Percentiles rank a stretch among this genome's conserved stretches.
These are phyloP conservation scores for Sclerotinia glacialis DNA, from an alignment of 2,329 filamentous ascomycete genomes.

Conservation along the genomic window DNA sequence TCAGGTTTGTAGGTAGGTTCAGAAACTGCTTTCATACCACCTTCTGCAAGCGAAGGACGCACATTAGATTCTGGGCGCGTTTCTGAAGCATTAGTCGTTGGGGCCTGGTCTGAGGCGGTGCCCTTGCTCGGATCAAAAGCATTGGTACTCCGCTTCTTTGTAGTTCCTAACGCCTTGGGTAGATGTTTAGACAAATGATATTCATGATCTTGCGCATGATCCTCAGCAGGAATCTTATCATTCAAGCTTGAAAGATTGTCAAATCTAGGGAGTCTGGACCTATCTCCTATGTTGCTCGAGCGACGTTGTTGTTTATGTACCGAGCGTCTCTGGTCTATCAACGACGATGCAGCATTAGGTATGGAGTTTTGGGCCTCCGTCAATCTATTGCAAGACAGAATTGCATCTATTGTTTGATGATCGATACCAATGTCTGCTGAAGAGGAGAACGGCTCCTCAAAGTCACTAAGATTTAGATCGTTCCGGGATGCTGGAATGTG, in stretches of 20 bases:
- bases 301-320: background rate
- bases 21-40: background rate
- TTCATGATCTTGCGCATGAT: background rate
- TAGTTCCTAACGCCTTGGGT: background rate
- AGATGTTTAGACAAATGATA: background rate
- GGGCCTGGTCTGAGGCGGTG: background rate
- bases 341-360: background rate
- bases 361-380: background rate
- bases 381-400: slow-evolving; percentile 25
- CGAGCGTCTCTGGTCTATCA: background rate
- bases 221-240: background rate
- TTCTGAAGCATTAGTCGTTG: background rate
- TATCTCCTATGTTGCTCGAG: background rate
- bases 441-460: slow-evolving; percentile 25
- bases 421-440: slow-evolving; percentile 26
- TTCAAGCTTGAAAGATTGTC: background rate
- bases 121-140: background rate
- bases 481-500: background rate
- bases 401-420: slow-evolving; percentile 29
- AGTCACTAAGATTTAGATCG: background rate
- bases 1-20: background rate
- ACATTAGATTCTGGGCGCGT: background rate
- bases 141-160: background rate
- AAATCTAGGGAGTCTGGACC: background rate
- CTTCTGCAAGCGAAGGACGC: background rate